Evolutionary conservation across 1,139 yeast species (phyloP), one percentile per base, ranked within the genome.

Genomic region (Pichia sp.): DNA sequence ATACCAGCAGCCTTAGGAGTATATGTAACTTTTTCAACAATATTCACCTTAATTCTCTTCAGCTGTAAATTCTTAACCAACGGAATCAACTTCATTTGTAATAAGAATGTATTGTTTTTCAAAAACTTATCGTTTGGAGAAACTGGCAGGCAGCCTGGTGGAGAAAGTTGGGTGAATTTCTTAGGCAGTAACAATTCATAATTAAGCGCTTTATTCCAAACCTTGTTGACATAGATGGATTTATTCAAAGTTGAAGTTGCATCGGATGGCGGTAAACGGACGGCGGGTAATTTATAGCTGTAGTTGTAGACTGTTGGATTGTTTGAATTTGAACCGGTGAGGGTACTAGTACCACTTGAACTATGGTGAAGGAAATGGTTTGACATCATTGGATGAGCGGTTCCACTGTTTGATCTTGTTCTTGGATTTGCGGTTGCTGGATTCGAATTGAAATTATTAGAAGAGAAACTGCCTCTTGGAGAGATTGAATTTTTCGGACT

Each of bases 201-300:
- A 51, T 83, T 85, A 38, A 90, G 69, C 0, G 93, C 67, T 53
- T 86, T 83, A 57, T 84, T 85, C 96, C 96, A 90, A 3, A 83
- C 75, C 49, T 93, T 76, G 58, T 86, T 85, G 28, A 90, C 88
- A 62, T 83, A 85, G 27, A 90, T 79, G 0, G 96, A 95, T 59
- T 85, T 87, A 61, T 86, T 85, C 4, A 85, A 79, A 9, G 87
- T 78, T 0, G 89, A 79, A 34, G 81, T 72, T 1, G 90, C 88
- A 55, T 77, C 76, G n/a, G 82, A 77, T 1, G 96, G 96, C 1
- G 96, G 96, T 0, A 87, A 78, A 52, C 96, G 72, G 6, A 88
- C 81, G 59, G 81, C 73, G 3, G 83, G 83, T 38, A 79, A 59
- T 40, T 67, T 67, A 55, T 70, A 76, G 38, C 60, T 59, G 35